Conservation (phyloP, 2,329 filamentous ascomycete genomes). For the Graphilbum fragrans region DNA sequence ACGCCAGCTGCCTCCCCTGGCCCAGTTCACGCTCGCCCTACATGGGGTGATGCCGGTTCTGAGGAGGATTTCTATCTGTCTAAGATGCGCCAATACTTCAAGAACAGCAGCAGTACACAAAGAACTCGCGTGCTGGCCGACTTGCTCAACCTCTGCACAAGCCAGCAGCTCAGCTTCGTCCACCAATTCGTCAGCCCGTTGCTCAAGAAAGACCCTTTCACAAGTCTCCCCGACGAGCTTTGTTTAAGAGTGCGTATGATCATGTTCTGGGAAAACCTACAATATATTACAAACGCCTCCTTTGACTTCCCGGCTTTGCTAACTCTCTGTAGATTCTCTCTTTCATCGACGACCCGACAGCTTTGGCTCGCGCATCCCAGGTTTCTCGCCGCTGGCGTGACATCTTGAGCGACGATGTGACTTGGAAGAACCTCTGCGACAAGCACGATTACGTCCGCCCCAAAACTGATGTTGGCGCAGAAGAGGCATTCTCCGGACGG, state of each 20-base stretch:
- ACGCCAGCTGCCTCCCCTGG: conserved; percentile 55
- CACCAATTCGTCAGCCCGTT: conserved; percentile 90
- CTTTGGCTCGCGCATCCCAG: conserved; percentile 83
- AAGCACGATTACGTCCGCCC: conserved; percentile 76
- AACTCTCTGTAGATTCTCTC: conserved; percentile 65
- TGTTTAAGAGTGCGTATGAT: conserved; percentile 61
- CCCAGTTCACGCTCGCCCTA: conserved; percentile 46
- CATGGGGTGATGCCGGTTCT: conserved; percentile 68
- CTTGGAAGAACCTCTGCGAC: conserved; percentile 94
- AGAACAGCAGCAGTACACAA: conserved; percentile 61
- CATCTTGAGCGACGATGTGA: conserved; percentile 88
- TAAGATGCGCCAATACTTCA: conserved; percentile 70
- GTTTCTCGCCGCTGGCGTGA: conserved; percentile 94
- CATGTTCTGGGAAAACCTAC: background rate
- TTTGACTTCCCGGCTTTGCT: background rate
- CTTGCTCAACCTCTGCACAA: conserved; percentile 86
- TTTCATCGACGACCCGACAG: conserved; percentile 94
- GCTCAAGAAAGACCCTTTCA: conserved; percentile 93
- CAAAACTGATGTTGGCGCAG: conserved; percentile 33
- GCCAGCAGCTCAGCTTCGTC: conserved; percentile 88
- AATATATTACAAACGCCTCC: background rate
- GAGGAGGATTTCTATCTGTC: conserved; percentile 75
- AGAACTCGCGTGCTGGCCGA: conserved; percentile 75
- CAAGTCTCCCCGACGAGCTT: conserved; percentile 80
- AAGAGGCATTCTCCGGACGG: conserved; percentile 14